These are phyloP conservation scores for Aegilops umbellulata DNA, from an alignment of 176 grass and related monocot genomes.

Conservation along the genomic window DNA sequence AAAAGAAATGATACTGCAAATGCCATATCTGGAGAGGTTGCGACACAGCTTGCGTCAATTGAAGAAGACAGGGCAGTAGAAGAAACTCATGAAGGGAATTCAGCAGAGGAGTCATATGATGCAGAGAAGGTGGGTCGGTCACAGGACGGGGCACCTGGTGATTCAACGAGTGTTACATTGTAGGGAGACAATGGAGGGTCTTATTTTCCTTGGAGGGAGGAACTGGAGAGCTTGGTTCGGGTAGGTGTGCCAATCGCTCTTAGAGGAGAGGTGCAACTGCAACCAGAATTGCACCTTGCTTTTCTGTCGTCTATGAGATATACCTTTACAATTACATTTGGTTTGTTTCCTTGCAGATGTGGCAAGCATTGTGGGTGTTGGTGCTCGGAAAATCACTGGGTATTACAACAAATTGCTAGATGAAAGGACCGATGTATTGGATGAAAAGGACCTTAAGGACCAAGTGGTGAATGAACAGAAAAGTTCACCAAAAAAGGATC, in stretches of 20 bases:
- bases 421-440: conserved; percentile 2
- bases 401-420: conserved; percentile 81
- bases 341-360: conserved; percentile 64
- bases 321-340: conserved; percentile 29
- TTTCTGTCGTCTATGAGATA: neutral
- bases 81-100: conserved; percentile 33
- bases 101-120: conserved; percentile 51
- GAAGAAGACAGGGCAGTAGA: conserved; percentile 46
- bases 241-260: conserved; percentile 90
- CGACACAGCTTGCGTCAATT: conserved; percentile 33
- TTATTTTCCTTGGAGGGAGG: conserved; percentile 77
- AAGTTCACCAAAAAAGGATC: conserved; percentile 25
- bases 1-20: conserved; percentile 39
- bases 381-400: conserved; percentile 55
- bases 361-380: conserved; percentile 94
- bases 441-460: conserved; percentile 39
- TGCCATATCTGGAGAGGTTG: conserved; percentile 23
- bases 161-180: conserved; percentile 28
- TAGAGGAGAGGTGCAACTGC: conserved; percentile 87
- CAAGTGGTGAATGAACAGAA: conserved; percentile 32
- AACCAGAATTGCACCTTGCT: conserved; percentile 28
- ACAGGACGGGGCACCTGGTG: conserved; percentile 26
- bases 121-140: conserved; percentile 22
- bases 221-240: conserved; percentile 81
- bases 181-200: conserved; percentile 14